Conservation (phyloP, 2,329 filamentous ascomycete species). For the Paracoccidioides brasiliensis region DNA sequence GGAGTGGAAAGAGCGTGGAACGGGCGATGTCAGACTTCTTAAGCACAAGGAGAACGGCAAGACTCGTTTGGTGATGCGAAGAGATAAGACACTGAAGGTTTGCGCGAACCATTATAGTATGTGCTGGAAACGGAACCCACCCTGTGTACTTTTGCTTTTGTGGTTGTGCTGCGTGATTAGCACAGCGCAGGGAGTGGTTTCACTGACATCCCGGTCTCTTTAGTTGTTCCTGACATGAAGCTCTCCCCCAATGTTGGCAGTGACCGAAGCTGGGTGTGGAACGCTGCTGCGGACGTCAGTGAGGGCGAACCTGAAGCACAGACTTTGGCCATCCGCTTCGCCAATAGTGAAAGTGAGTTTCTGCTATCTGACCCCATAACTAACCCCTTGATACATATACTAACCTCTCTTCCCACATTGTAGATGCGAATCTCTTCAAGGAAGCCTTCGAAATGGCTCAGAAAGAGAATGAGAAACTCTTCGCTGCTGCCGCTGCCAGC, state of each 20-base stretch:
- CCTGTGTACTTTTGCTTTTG: conserved; percentile 10
- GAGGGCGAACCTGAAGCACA: conserved; percentile 95
- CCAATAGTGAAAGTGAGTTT: conserved; percentile 84
- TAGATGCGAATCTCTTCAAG: conserved; percentile 95
- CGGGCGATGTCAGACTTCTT: conserved; percentile 86
- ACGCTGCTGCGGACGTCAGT: conserved; percentile 90
- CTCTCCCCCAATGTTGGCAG: conserved; percentile 94
- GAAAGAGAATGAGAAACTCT: conserved; percentile 84
- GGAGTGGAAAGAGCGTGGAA: conserved; percentile 99
- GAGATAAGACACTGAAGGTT: conserved; percentile 99
- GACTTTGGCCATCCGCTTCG: conserved; percentile 93
- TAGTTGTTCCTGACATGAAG: conserved; percentile 98
- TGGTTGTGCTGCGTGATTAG: neutral
- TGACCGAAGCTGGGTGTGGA: conserved; percentile 99
- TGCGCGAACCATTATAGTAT: conserved; percentile 99
- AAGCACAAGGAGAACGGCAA: conserved; percentile 99
- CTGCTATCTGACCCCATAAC: conserved; percentile 16
- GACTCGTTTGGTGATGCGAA: conserved; percentile 93
- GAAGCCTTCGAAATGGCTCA: conserved; percentile 94
- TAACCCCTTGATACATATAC: neutral
- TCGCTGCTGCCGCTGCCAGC: conserved; percentile 39
- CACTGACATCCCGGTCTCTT: neutral
- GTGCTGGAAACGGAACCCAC: conserved; percentile 21
- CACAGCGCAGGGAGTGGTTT: neutral
- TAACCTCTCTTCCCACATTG: neutral